phyloP scores from a whole-genome alignment of 2,329 filamentous ascomycete genomes.

The Aspergillus viridinutans region DNA sequence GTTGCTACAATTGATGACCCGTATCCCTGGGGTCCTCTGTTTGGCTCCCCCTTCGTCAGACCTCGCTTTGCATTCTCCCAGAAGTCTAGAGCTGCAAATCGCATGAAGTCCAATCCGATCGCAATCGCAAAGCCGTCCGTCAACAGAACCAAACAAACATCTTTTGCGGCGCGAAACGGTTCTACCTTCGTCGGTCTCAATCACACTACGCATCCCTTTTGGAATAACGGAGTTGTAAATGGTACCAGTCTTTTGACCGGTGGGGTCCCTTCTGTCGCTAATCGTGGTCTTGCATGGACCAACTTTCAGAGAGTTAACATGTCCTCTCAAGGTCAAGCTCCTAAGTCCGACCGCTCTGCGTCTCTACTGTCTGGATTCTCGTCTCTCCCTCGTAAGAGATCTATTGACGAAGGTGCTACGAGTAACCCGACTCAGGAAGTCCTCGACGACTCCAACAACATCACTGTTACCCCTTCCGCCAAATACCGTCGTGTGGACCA shows the following conservation, averaged over 20 bases:
- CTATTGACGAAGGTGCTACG: constrained; percentile 4
- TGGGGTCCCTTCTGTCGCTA: neutral
- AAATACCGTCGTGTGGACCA: constrained; percentile 13
- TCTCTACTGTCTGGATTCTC: constrained; percentile 4
- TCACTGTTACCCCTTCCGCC: neutral
- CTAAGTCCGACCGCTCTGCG: constrained; percentile 8
- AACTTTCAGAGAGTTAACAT: constrained; percentile 6
- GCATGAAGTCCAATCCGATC: neutral
- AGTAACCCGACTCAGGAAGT: neutral
- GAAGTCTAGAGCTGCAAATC: neutral
- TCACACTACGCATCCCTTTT: neutral
- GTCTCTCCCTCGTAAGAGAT: constrained; percentile 11
- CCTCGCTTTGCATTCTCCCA: constrained; percentile 9
- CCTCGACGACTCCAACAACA: neutral
- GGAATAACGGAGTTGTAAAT: too few relatives aligned
- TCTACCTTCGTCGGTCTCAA: neutral
- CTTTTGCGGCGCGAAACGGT: neutral
- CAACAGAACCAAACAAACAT: neutral
- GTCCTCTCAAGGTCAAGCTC: constrained; percentile 3
- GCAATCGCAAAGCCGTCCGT: neutral
- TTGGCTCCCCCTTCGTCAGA: constrained; percentile 5
- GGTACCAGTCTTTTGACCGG: neutral
- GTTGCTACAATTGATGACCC: neutral
- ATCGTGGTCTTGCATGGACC: constrained; percentile 10
- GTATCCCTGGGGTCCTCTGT: neutral